phyloP scores from a whole-genome alignment of 2,329 filamentous ascomycete genomes.

The Colletotrichum higginsianum region DNA sequence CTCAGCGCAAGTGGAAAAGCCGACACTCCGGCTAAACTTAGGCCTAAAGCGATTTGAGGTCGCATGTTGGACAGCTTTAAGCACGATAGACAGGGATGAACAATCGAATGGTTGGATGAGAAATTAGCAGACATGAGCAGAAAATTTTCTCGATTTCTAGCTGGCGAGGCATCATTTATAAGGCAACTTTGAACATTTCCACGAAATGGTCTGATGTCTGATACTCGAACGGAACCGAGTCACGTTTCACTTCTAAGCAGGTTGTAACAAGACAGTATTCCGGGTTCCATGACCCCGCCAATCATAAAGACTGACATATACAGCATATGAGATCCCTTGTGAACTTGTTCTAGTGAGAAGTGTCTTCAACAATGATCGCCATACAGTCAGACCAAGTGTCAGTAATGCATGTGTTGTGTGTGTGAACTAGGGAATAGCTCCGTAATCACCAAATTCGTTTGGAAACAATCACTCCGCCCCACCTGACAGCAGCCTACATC shows the following conservation, averaged over 20 bases:
- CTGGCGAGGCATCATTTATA: not conserved
- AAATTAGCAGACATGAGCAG: not conserved
- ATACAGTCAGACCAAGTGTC: too few species aligned
- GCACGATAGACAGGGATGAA: not conserved
- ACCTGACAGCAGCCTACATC: too few species aligned
- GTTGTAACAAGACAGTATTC: constrained; percentile 18
- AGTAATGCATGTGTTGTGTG: too few species aligned
- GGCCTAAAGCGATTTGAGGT: not conserved
- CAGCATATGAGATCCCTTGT: too few species aligned
- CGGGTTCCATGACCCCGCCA: too few species aligned
- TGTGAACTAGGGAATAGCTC: too few species aligned
- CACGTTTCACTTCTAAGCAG: constrained; percentile 21
- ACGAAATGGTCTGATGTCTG: constrained; percentile 23
- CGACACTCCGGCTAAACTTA: not conserved
- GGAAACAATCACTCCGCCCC: too few species aligned
- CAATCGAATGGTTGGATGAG: not conserved
- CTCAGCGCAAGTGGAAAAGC: not conserved
- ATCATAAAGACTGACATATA: not conserved
- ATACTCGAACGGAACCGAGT: constrained; percentile 37
- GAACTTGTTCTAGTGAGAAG: too few species aligned
- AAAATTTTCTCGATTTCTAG: not conserved
- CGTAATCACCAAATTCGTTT: too few species aligned
- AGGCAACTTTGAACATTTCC: not conserved
- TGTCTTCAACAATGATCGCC: too few species aligned
- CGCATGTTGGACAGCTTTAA: not conserved